A percentile compares a stretch with the other conserved stretches of the same genome.
Evolutionary conservation across 495 filamentous ascomycete species (phyloP).

Genomic region (Aspergillus taichungensis): DNA sequence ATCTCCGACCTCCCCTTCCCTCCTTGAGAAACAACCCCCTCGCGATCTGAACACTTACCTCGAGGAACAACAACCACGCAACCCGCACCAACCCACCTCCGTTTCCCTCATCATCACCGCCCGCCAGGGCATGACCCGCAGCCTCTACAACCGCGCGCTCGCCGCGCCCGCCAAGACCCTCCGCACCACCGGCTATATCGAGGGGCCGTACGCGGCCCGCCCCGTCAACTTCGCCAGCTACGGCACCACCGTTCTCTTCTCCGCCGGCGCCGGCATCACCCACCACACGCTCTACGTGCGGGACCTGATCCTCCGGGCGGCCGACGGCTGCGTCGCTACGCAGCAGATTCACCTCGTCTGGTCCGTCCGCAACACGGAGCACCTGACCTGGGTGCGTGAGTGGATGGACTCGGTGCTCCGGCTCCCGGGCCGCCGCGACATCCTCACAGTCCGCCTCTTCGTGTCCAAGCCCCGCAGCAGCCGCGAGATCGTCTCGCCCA

Average conservation of each 20-base stretch:
- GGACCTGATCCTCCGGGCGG: constrained; percentile 61
- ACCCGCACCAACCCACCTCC: constrained; percentile 36
- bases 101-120: constrained; percentile 74
- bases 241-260: constrained; percentile 79
- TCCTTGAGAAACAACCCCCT: constrained; percentile 35
- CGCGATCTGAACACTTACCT: constrained; percentile 18
- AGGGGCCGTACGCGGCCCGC: constrained; percentile 75
- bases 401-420: constrained; percentile 95
- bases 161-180: constrained; percentile 50
- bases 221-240: constrained; percentile 61
- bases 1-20: constrained; percentile 10
- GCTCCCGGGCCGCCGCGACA: constrained; percentile 72
- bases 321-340: constrained; percentile 62
- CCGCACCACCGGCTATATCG: constrained; percentile 54
- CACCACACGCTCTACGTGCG: constrained; percentile 75
- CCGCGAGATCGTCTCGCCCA: constrained; percentile 74
- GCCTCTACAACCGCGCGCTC: constrained; percentile 60
- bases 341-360: constrained; percentile 78
- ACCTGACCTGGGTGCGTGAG: constrained; percentile 83
- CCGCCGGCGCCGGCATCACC: constrained; percentile 81
- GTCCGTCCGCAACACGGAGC: constrained; percentile 81
- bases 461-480: constrained; percentile 74
- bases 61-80: background rate
- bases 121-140: constrained; percentile 74
- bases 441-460: constrained; percentile 79